These are phyloP conservation scores for Aspergillus melleus DNA, from an alignment of 2,329 filamentous ascomycete genomes.

Conservation along the genomic window DNA sequence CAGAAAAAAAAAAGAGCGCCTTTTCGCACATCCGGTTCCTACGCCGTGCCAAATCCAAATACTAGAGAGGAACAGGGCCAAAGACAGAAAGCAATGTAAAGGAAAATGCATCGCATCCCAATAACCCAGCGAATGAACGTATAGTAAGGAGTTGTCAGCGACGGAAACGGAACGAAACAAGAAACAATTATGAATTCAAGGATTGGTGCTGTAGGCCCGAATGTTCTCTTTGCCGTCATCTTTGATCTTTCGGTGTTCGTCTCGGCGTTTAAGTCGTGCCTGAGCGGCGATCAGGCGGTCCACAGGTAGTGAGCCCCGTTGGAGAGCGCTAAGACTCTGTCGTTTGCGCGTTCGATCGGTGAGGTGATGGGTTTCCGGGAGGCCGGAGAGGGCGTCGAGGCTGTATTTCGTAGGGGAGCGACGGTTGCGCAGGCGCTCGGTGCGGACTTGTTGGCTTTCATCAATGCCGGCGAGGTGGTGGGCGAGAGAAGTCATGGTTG, in stretches of 20 bases:
- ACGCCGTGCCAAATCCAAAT: not conserved
- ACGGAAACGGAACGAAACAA: not conserved
- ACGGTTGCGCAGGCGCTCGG: conserved; percentile 24
- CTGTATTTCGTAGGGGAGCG: conserved; percentile 29
- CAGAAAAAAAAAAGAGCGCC: not conserved
- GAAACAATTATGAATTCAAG: conserved; percentile 6
- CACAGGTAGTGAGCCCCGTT: conserved; percentile 27
- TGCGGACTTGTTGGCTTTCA: conserved; percentile 19
- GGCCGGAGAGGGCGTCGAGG: conserved; percentile 29
- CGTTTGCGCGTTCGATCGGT: conserved; percentile 24
- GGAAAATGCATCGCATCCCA: not conserved
- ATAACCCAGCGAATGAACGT: not conserved
- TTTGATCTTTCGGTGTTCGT: conserved; percentile 24
- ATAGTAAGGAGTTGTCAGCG: not conserved
- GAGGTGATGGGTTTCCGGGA: conserved; percentile 14
- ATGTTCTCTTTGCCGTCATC: conserved; percentile 37
- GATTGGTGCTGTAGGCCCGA: conserved; percentile 10
- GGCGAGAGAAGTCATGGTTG: conserved; percentile 28
- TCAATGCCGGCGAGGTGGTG: conserved; percentile 19
- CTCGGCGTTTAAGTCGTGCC: conserved; percentile 35
- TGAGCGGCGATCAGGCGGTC: conserved; percentile 37
- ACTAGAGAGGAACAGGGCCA: not conserved
- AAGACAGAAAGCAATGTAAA: not conserved
- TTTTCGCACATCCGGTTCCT: not conserved
- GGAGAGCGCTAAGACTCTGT: conserved; percentile 22